phyloP scores from a whole-genome alignment of 164 flowering plant species.

The Aristolochia contorta region DNA sequence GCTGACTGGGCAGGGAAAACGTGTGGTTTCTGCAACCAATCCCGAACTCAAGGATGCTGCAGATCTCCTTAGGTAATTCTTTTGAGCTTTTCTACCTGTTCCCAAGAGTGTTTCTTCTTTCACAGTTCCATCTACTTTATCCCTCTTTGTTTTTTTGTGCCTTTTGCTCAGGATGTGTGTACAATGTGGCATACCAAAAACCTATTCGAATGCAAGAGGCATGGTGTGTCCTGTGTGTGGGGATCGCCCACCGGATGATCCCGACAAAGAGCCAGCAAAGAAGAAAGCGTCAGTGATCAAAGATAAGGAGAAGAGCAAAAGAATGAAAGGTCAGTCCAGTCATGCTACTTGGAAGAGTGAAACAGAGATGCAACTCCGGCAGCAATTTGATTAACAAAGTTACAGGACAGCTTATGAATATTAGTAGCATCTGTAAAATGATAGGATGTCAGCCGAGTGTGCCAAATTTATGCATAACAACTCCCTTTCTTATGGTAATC shows the following conservation, averaged over 20 bases:
- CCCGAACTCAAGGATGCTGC: constrained; percentile 85
- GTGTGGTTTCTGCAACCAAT: constrained; percentile 54
- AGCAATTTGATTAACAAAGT: constrained; percentile 69
- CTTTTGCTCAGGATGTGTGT: constrained; percentile 59
- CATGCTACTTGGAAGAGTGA: constrained; percentile 97
- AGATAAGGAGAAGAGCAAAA: constrained; percentile 69
- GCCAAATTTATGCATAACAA: too few species aligned
- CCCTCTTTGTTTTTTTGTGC: neutral
- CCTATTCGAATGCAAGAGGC: constrained; percentile 55
- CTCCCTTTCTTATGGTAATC: too few species aligned
- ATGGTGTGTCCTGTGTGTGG: constrained; percentile 77
- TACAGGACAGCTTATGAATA: too few species aligned
- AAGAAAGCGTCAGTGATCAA: constrained; percentile 71
- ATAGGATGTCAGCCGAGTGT: neutral
- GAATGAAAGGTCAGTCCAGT: constrained; percentile 95
- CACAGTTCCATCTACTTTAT: neutral
- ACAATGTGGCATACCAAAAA: constrained; percentile 90
- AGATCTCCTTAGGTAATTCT: constrained; percentile 58
- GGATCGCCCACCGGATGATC: constrained; percentile 53
- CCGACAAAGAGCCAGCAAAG: constrained; percentile 32
- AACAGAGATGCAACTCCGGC: constrained; percentile 97
- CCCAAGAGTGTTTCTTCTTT: neutral
- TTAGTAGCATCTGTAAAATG: constrained; percentile 6
- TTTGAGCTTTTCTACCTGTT: neutral
- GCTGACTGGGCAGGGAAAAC: constrained; percentile 36